phyloP scores from a whole-genome alignment of 1,284 basidiomycete genomes.

The Erythrobasidium hasegawianum region DNA sequence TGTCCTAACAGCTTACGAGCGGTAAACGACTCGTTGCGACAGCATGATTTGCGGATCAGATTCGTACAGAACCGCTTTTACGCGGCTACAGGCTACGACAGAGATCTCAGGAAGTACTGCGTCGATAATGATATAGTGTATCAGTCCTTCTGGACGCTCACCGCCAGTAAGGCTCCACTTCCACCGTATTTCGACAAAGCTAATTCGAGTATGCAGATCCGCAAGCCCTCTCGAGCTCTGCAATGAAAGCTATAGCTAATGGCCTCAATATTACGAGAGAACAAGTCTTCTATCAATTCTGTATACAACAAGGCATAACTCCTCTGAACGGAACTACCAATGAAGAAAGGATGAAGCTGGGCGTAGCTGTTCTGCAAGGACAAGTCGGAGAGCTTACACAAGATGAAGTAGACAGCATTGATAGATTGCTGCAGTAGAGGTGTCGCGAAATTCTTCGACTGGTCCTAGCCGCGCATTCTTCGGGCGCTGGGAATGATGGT shows the following conservation, averaged over 20 bases:
- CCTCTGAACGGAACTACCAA: slow-evolving; percentile 65
- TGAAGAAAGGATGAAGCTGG: slow-evolving; percentile 62
- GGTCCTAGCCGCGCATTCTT: not conserved
- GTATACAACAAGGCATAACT: slow-evolving; percentile 57
- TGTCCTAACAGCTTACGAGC: not conserved
- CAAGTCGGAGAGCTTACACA: slow-evolving; percentile 10
- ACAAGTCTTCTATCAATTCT: slow-evolving; percentile 65
- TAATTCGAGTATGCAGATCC: slow-evolving; percentile 41
- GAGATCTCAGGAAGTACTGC: slow-evolving; percentile 23
- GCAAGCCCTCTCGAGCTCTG: slow-evolving; percentile 5
- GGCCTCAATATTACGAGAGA: slow-evolving; percentile 55
- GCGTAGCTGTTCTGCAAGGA: slow-evolving; percentile 54
- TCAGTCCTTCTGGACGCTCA: slow-evolving; percentile 80
- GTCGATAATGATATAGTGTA: slow-evolving; percentile 11
- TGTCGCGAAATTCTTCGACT: not conserved
- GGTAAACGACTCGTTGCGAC: slow-evolving; percentile 48
- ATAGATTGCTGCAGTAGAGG: not conserved
- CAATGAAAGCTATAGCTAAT: not conserved
- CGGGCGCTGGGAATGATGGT: not conserved
- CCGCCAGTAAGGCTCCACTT: slow-evolving; percentile 65
- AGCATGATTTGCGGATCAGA: slow-evolving; percentile 68
- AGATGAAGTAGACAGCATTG: not conserved
- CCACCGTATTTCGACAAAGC: slow-evolving; percentile 54
- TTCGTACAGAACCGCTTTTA: slow-evolving; percentile 35
- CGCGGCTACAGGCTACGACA: slow-evolving; percentile 24